A percentile compares a stretch with the other conserved stretches of the same genome.
These are phyloP conservation scores for Aureobasidium sp. DNA, from an alignment of 2,329 filamentous ascomycete species.

Conservation along the genomic window DNA sequence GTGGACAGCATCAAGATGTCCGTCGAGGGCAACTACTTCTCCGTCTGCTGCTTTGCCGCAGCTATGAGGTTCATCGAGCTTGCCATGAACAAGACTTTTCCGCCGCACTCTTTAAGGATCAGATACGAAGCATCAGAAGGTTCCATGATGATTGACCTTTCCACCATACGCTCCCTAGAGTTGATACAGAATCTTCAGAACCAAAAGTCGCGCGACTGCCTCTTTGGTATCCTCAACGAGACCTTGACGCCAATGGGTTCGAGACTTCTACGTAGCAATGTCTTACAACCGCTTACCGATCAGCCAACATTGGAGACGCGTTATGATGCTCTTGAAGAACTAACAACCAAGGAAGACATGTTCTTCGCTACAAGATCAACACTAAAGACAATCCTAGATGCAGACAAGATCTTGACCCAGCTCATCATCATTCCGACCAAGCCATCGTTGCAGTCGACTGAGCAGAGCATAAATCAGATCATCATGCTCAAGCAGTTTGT, in stretches of 20 bases:
- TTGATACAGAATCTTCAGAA: constrained; percentile 81
- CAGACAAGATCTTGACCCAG: constrained; percentile 74
- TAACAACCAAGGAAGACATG: constrained; percentile 76
- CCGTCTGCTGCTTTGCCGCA: constrained; percentile 76
- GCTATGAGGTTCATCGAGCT: constrained; percentile 74
- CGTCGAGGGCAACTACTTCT: constrained; percentile 76
- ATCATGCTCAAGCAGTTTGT: constrained; percentile 82
- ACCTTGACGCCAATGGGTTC: constrained; percentile 84
- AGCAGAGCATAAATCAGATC: constrained; percentile 79
- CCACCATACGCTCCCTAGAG: constrained; percentile 80
- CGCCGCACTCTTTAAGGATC: constrained; percentile 73
- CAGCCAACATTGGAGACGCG: constrained; percentile 60
- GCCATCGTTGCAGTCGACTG: constrained; percentile 59
- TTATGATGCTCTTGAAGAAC: constrained; percentile 76
- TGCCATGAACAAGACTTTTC: constrained; percentile 61
- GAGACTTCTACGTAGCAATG: constrained; percentile 73
- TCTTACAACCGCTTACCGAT: constrained; percentile 81
- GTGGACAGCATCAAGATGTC: constrained; percentile 73
- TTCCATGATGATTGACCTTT: constrained; percentile 91
- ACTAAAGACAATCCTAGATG: constrained; percentile 68
- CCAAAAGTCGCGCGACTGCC: constrained; percentile 68
- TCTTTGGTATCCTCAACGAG: constrained; percentile 80
- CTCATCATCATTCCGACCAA: constrained; percentile 69
- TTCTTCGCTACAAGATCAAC: constrained; percentile 72
- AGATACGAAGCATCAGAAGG: constrained; percentile 83